These are phyloP conservation scores for Verticillium dahliae DNA, from an alignment of 2,329 filamentous ascomycete species.

Conservation along the genomic window DNA sequence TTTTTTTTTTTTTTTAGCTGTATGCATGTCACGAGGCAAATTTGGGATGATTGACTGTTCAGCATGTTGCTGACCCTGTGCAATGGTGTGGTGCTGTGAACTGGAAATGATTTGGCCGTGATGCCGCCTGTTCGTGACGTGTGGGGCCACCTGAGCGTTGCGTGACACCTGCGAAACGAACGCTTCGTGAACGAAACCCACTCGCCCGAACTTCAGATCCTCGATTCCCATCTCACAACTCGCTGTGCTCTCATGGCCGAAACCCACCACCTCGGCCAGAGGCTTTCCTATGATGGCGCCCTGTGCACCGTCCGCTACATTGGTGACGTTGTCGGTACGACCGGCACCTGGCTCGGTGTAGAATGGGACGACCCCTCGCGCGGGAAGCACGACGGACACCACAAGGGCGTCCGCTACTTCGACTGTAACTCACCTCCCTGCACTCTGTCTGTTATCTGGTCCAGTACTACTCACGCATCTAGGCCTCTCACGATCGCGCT, in stretches of 20 bases:
- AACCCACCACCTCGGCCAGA: constrained; percentile 55
- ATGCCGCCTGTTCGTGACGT: background rate
- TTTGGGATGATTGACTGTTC: background rate
- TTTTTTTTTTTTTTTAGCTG: background rate
- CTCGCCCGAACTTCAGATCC: background rate
- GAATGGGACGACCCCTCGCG: constrained; percentile 89
- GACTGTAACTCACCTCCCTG: constrained; percentile 49
- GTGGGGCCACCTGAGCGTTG: background rate
- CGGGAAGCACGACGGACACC: constrained; percentile 85
- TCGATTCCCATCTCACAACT: background rate
- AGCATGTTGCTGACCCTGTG: background rate
- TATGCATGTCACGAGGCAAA: background rate
- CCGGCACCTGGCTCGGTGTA: constrained; percentile 81
- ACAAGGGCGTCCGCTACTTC: constrained; percentile 77
- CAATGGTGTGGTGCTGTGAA: background rate
- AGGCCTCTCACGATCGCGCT: constrained; percentile 58
- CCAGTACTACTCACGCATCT: constrained; percentile 2
- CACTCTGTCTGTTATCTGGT: background rate
- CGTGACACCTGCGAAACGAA: background rate
- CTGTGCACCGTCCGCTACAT: constrained; percentile 81
- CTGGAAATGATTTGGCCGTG: background rate
- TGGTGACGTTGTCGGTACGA: constrained; percentile 68
- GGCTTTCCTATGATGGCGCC: constrained; percentile 65
- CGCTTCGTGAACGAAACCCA: background rate
- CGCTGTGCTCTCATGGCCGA: constrained; percentile 25